phyloP scores from a whole-genome alignment of 2,329 filamentous ascomycete genomes.

The Fusarium sp. region DNA sequence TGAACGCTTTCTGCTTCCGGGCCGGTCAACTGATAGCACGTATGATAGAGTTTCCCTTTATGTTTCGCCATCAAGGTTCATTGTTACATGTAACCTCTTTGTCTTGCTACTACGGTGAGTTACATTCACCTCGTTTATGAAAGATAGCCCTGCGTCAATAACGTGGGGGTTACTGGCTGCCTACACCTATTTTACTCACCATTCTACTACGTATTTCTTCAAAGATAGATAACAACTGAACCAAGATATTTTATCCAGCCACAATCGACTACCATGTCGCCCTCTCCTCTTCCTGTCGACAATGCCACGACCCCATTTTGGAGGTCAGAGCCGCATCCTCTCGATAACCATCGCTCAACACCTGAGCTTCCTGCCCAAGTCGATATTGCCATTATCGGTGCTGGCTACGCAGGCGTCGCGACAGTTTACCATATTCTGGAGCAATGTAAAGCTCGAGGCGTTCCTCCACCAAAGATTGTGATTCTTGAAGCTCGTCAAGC shows the following conservation, averaged over 20 bases:
- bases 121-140: neutral
- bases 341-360: neutral
- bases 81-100: neutral
- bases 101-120: neutral
- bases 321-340: neutral
- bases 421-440: neutral
- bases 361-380: neutral
- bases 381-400: neutral
- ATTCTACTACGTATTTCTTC: neutral
- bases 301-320: neutral
- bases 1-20: neutral
- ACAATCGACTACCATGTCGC: neutral
- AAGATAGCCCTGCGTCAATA: fast-evolving
- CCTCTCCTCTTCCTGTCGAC: neutral
- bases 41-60: neutral
- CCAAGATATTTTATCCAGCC: neutral
- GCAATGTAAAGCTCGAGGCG: neutral
- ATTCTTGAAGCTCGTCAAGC: conserved; percentile 4
- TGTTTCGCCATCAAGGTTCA: neutral
- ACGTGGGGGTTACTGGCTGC: neutral
- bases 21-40: neutral
- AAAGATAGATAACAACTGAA: neutral
- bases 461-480: neutral
- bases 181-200: neutral
- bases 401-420: neutral